Base-by-base conservation (phyloP, 1,284 basidiomycete genomes). In the Crepidotus sp. region DNA sequence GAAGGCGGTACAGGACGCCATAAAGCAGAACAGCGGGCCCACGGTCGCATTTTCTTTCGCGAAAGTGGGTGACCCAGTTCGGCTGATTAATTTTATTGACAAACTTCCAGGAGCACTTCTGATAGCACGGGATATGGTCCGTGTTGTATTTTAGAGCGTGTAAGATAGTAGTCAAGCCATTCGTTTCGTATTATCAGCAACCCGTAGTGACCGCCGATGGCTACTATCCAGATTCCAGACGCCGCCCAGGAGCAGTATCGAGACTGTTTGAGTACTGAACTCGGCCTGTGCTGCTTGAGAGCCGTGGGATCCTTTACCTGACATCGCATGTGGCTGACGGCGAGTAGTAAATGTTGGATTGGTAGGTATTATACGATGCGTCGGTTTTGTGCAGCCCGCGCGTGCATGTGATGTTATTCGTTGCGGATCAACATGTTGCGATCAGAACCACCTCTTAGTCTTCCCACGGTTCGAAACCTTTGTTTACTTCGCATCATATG, bases 1-100 rank as follows among this genome's bases (percentile, higher is more conserved):
- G 15, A 83, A 82, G 57, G 67, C 74, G 11, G 79, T 92, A 61
- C 80, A 83, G 60, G 72, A 75, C 45, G 82, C 83, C 8, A 78
- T 80, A 11, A 57, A 73, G 30, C 67, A 71, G 31, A 65, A 77
- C 49, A 73, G 69, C 17, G 71, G 68, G 56, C 74, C 9, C 65
- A 66, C 36, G 72, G 89, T 38, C 63, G 79, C 41, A 6, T 91
- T 90, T 62, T 73, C 73, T 1, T 92, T 92, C 59, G 79, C 80
- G 11, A 90, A 91, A 76, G 83, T 69, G 39, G 10, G 34, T 17
- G 11, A 13, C n/a, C 3, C 22, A 2, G 5, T 14, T 4, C 17
- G 13, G 15, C 9, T 17, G 9, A 21, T 9, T 14, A 2, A 2
- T 21, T 14, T 8, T 22, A 3, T 22, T n/a, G n/a, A n/a, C 21